Conservation (phyloP, 768 basidiomycete species). For the Hericium coralloides region DNA sequence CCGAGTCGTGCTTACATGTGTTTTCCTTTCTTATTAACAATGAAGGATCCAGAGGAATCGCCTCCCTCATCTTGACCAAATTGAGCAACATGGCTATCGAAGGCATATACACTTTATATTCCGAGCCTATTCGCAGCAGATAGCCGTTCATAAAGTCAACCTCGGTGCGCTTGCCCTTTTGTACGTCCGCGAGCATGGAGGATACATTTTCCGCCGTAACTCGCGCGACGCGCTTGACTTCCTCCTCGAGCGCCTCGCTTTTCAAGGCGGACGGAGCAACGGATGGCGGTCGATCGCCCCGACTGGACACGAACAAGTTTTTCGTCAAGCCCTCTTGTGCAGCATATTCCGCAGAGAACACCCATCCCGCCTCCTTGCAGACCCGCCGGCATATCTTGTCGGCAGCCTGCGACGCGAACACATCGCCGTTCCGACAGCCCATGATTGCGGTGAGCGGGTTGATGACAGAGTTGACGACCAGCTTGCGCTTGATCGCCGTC, state of each 20-base stretch:
- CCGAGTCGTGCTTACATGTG: too few relatives aligned
- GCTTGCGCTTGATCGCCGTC: conserved; percentile 63
- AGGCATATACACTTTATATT: conserved; percentile 49
- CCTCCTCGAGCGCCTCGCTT: conserved; percentile 35
- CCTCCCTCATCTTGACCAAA: conserved; percentile 49
- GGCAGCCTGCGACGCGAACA: conserved; percentile 41
- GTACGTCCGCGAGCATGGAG: conserved; percentile 72
- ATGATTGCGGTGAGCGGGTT: conserved; percentile 83
- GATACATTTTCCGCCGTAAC: conserved; percentile 63
- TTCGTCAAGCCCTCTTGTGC: conserved; percentile 15
- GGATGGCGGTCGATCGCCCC: neutral
- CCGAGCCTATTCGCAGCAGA: conserved; percentile 50
- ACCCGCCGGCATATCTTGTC: conserved; percentile 39
- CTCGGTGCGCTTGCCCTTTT: conserved; percentile 57
- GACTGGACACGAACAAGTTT: neutral
- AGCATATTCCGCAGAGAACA: conserved; percentile 43
- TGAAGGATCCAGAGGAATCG: conserved; percentile 29
- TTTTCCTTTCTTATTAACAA: too few relatives aligned
- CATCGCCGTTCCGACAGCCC: conserved; percentile 70
- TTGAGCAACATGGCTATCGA: conserved; percentile 45
- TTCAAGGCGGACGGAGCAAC: conserved; percentile 36
- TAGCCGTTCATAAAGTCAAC: conserved; percentile 82
- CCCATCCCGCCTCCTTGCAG: conserved; percentile 62
- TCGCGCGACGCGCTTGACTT: conserved; percentile 50
- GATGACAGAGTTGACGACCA: conserved; percentile 74